Percentiles rank a stretch among this genome's conserved stretches.
Conservation (phyloP, 352 stramenopile species). For the Phytopythium kandeliae region DNA sequence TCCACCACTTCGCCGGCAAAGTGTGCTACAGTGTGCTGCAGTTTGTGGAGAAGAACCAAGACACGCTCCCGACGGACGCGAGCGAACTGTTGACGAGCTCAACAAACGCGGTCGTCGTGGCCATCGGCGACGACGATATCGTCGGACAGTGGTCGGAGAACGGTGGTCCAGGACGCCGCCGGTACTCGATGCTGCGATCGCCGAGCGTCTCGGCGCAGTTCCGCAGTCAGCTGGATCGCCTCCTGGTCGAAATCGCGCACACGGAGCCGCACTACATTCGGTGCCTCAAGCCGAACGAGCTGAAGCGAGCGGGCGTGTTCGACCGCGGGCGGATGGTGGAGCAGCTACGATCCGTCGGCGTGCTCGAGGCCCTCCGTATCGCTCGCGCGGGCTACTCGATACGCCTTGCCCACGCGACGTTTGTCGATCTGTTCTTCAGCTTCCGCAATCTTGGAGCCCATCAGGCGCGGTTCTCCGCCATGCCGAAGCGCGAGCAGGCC, state of each 20-base stretch:
- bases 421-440: conserved; percentile 74
- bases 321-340: conserved; percentile 91
- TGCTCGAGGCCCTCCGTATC: conserved; percentile 95
- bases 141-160: conserved; percentile 23
- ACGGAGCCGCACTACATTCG: conserved; percentile 98
- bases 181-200: conserved; percentile 50
- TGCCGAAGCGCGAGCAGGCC: conserved; percentile 26
- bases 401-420: conserved; percentile 90
- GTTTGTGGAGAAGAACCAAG: conserved; percentile 87
- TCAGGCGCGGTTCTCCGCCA: conserved; percentile 11
- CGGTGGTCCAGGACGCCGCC: conserved; percentile 17
- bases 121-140: conserved; percentile 48
- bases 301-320: conserved; percentile 59
- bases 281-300: conserved; percentile 98
- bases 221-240: conserved; percentile 88
- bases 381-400: conserved; percentile 94
- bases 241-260: conserved; percentile 92
- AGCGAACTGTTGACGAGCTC: conserved; percentile 45
- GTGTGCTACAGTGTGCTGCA: conserved; percentile 76
- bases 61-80: conserved; percentile 64
- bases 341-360: conserved; percentile 95
- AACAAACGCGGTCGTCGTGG: conserved; percentile 57
- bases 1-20: conserved; percentile 75
- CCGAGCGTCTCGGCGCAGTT: conserved; percentile 91
- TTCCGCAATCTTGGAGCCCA: conserved; percentile 36